These are phyloP conservation scores for Phialemoniopsis sp. DNA, from an alignment of 2,329 filamentous ascomycete genomes.

Conservation along the genomic window DNA sequence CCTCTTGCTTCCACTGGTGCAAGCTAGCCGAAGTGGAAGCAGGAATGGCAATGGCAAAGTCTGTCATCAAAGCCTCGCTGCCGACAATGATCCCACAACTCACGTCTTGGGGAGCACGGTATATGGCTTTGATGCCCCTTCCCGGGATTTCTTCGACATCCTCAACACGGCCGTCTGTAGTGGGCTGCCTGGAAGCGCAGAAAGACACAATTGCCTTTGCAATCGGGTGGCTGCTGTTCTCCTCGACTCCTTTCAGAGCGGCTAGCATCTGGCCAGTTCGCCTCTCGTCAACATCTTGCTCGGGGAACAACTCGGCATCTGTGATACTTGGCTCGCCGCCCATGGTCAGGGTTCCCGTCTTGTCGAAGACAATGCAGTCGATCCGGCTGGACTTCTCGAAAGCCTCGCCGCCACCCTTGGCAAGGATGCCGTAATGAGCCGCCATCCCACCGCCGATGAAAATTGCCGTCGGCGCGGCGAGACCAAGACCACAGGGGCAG, in stretches of 20 bases:
- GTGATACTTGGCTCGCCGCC: conserved; percentile 69
- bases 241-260: conserved; percentile 59
- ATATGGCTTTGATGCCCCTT: conserved; percentile 62
- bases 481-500: conserved; percentile 77
- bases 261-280: conserved; percentile 33
- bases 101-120: conserved; percentile 16
- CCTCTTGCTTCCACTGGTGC: conserved; percentile 55
- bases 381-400: conserved; percentile 80
- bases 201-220: conserved; percentile 66
- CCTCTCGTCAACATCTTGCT: conserved; percentile 3
- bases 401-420: conserved; percentile 79
- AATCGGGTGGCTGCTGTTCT: conserved; percentile 70
- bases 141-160: conserved; percentile 65
- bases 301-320: conserved; percentile 36
- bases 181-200: conserved; percentile 37
- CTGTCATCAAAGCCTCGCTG: conserved; percentile 66
- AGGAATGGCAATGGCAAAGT: conserved; percentile 37
- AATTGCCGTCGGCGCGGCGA: conserved; percentile 82
- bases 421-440: conserved; percentile 74
- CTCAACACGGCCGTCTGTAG: conserved; percentile 24
- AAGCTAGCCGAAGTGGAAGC: conserved; percentile 29
- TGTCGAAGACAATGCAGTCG: conserved; percentile 81
- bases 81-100: conserved; percentile 59
- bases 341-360: conserved; percentile 78
- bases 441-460: conserved; percentile 80